Conservation (phyloP, 495 filamentous ascomycete genomes). For the Cryomyces antarcticus region DNA sequence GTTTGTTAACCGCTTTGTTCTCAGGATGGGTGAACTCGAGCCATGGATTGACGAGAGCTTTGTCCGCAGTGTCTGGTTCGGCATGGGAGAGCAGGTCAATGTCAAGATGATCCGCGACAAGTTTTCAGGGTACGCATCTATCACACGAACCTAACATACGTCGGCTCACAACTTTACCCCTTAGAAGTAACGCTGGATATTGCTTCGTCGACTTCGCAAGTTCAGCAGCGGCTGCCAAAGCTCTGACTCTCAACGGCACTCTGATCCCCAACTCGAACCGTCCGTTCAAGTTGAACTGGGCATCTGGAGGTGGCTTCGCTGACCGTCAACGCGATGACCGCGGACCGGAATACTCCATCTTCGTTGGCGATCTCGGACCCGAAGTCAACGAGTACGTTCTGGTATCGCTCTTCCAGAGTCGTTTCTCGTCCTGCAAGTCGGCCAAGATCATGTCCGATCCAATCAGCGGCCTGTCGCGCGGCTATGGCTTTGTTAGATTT, state of each 20-base stretch:
- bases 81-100: slow-evolving; percentile 81
- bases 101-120: slow-evolving; percentile 99
- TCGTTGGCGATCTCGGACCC: slow-evolving; percentile 92
- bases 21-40: slow-evolving; percentile 96
- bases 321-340: slow-evolving; percentile 91
- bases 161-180: slow-evolving; percentile 24
- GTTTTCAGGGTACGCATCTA: slow-evolving; percentile 71
- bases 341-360: slow-evolving; percentile 89
- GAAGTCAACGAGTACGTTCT: slow-evolving; percentile 98
- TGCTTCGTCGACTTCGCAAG: slow-evolving; percentile 91
- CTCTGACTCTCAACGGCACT: slow-evolving; percentile 69
- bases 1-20: background rate
- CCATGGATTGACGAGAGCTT: slow-evolving; percentile 99
- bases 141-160: slow-evolving; percentile 1
- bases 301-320: slow-evolving; percentile 84
- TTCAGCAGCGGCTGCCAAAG: slow-evolving; percentile 74
- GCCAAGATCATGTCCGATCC: slow-evolving; percentile 99
- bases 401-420: slow-evolving; percentile 86
- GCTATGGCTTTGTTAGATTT: slow-evolving; percentile 96
- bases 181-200: slow-evolving; percentile 83
- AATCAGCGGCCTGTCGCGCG: slow-evolving; percentile 89
- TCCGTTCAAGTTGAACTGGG: slow-evolving; percentile 98
- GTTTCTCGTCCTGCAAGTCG: slow-evolving; percentile 94
- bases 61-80: slow-evolving; percentile 81
- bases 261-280: slow-evolving; percentile 87